These are phyloP conservation scores for Cryphonectria radicalis DNA, from an alignment of 2,329 filamentous ascomycete species.

Conservation along the genomic window DNA sequence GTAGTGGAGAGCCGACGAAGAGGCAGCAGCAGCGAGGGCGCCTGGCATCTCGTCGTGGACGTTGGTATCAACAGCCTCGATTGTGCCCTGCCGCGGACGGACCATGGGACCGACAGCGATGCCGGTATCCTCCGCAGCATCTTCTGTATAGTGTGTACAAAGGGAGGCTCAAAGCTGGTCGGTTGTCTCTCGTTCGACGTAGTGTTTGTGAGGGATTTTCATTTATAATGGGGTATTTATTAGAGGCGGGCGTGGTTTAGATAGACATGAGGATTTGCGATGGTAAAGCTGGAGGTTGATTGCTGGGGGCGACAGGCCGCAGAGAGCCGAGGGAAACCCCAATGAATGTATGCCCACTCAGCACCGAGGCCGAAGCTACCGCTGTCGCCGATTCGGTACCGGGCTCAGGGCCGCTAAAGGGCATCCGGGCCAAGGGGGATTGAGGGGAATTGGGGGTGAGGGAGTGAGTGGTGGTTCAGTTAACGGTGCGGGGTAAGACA, in stretches of 20 bases:
- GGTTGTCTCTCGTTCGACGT: neutral
- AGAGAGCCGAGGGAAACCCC: constrained; percentile 1
- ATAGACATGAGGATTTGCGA: neutral
- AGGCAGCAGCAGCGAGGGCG: neutral
- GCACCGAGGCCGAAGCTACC: neutral
- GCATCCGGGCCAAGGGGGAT: neutral
- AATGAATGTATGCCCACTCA: neutral
- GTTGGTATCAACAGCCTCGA: constrained; percentile 2
- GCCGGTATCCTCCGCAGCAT: constrained; percentile 29
- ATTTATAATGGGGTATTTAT: too few relatives aligned
- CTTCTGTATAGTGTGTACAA: constrained; percentile 5
- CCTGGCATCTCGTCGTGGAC: neutral
- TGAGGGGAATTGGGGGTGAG: neutral
- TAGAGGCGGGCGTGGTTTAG: neutral
- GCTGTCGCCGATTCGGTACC: constrained; percentile 16
- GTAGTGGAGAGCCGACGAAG: constrained; percentile 44
- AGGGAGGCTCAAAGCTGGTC: neutral
- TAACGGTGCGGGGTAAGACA: constrained; percentile 14
- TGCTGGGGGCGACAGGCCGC: neutral
- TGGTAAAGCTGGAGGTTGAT: neutral
- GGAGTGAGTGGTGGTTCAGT: neutral
- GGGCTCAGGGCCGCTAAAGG: neutral
- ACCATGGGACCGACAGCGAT: constrained; percentile 8
- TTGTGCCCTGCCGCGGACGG: constrained; percentile 7
- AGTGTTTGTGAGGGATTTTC: neutral